Percentiles rank a stretch among this genome's conserved stretches.
Conservation (phyloP, 768 basidiomycete species). For the Lactarius sp. region DNA sequence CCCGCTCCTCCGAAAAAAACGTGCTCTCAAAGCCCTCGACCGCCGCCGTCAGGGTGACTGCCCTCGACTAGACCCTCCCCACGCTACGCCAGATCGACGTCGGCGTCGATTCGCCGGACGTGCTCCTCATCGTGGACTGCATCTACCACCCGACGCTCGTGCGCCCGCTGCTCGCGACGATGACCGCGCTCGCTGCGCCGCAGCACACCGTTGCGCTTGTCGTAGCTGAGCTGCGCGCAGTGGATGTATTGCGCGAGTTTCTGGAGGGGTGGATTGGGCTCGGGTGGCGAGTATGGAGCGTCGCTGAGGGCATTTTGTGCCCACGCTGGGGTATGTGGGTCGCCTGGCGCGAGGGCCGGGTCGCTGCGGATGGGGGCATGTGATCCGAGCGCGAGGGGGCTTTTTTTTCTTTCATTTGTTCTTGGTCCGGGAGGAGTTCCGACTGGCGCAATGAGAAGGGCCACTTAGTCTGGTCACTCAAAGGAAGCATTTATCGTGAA, state of each 20-base stretch:
- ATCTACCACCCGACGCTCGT: slow-evolving; percentile 11
- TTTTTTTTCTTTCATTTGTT: not conserved
- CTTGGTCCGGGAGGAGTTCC: not conserved
- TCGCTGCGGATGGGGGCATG: not conserved
- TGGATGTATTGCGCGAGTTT: slow-evolving; percentile 33
- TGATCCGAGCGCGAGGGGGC: no score
- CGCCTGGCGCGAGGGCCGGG: not conserved
- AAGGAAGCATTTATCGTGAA: no score
- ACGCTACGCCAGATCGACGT: not conserved
- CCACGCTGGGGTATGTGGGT: slow-evolving; percentile 19
- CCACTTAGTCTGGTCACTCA: no score
- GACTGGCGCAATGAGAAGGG: no score
- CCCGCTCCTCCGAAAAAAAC: slow-evolving; percentile 23
- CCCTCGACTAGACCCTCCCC: slow-evolving; percentile 21
- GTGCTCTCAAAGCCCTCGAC: slow-evolving; percentile 4
- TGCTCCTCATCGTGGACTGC: slow-evolving; percentile 12
- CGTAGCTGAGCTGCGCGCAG: slow-evolving; percentile 22
- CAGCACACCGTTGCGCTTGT: not conserved
- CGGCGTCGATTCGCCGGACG: not conserved
- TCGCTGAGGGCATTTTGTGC: slow-evolving; percentile 5
- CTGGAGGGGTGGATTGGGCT: slow-evolving; percentile 29
- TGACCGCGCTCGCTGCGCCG: not conserved
- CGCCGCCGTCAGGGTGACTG: not conserved
- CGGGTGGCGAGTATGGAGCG: slow-evolving; percentile 22
- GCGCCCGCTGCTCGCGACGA: slow-evolving; percentile 7